phyloP scores from a whole-genome alignment of 495 filamentous ascomycete genomes.

The Cudoniella acicularis region DNA sequence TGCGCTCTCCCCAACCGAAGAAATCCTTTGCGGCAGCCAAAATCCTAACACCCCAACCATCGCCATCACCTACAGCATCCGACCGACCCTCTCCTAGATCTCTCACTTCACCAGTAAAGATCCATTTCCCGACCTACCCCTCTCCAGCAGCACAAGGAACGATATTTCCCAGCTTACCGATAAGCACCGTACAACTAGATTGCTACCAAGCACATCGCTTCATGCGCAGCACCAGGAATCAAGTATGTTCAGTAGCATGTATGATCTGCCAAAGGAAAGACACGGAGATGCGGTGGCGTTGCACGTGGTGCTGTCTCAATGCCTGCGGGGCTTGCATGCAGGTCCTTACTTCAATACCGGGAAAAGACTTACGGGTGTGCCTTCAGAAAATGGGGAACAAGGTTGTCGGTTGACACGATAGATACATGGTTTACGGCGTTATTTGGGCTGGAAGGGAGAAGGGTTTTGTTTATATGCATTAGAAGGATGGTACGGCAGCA shows the following conservation, averaged over 20 bases:
- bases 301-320: conserved; percentile 27
- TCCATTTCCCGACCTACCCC: conserved; percentile 12
- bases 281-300: conserved; percentile 20
- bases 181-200: conserved; percentile 19
- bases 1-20: conserved; percentile 17
- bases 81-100: conserved; percentile 10
- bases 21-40: conserved; percentile 9
- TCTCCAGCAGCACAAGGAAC: conserved; percentile 4
- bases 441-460: too few species aligned
- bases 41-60: conserved; percentile 52
- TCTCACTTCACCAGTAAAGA: conserved; percentile 2
- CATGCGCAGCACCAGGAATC: conserved; percentile 22
- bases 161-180: conserved; percentile 6
- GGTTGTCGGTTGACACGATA: too few species aligned
- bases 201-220: conserved; percentile 25
- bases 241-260: conserved; percentile 23
- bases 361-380: too few species aligned
- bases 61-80: conserved; percentile 56
- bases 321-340: conserved; percentile 25
- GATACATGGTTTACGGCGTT: too few species aligned
- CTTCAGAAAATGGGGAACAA: too few species aligned
- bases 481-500: too few species aligned
- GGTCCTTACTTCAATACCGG: too few species aligned
- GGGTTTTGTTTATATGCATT: too few species aligned
- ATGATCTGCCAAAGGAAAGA: conserved; percentile 25